phyloP scores from a whole-genome alignment of 2,329 filamentous ascomycete genomes.

The Diaporthe citri region DNA sequence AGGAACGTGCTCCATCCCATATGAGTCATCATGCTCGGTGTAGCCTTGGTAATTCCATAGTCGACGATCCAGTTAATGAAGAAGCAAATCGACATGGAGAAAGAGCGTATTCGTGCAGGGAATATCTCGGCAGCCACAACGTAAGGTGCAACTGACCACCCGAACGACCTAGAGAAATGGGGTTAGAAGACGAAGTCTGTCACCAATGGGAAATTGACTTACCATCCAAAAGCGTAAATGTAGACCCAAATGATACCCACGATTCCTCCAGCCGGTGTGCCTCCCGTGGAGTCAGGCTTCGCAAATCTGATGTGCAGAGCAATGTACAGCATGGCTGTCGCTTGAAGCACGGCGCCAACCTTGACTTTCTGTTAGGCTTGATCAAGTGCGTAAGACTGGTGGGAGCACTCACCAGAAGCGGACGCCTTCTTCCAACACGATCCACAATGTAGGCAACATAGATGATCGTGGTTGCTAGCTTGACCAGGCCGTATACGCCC shows the following conservation, averaged over 20 bases:
- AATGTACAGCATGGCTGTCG: slow-evolving; percentile 47
- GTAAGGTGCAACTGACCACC: slow-evolving; percentile 46
- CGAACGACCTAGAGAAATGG: slow-evolving; percentile 40
- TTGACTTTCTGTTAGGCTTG: not conserved
- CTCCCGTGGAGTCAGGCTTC: slow-evolving; percentile 47
- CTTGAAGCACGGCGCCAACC: slow-evolving; percentile 44
- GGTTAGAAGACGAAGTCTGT: slow-evolving; percentile 33
- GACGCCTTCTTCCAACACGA: slow-evolving; percentile 46
- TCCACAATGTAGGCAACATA: slow-evolving; percentile 45
- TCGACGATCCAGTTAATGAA: slow-evolving; percentile 52
- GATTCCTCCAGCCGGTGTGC: slow-evolving; percentile 54
- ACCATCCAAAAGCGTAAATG: slow-evolving; percentile 48
- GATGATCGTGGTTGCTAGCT: slow-evolving; percentile 44
- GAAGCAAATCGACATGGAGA: slow-evolving; percentile 48
- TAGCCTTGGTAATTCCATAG: slow-evolving; percentile 50
- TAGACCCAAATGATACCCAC: slow-evolving; percentile 54
- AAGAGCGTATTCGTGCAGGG: slow-evolving; percentile 49
- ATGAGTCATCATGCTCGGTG: slow-evolving; percentile 51
- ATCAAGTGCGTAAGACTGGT: not conserved
- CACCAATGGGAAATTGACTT: not conserved
- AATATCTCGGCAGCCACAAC: slow-evolving; percentile 51
- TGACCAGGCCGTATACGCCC: slow-evolving; percentile 48
- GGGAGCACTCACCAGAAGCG: slow-evolving; percentile 41
- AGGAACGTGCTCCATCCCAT: slow-evolving; percentile 53
- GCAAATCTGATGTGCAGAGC: slow-evolving; percentile 52